Evolutionary conservation across 2,329 filamentous ascomycete genomes (phyloP), one percentile per base, ranked within the genome.

Genomic region (Beauveria pseudobassiana): DNA sequence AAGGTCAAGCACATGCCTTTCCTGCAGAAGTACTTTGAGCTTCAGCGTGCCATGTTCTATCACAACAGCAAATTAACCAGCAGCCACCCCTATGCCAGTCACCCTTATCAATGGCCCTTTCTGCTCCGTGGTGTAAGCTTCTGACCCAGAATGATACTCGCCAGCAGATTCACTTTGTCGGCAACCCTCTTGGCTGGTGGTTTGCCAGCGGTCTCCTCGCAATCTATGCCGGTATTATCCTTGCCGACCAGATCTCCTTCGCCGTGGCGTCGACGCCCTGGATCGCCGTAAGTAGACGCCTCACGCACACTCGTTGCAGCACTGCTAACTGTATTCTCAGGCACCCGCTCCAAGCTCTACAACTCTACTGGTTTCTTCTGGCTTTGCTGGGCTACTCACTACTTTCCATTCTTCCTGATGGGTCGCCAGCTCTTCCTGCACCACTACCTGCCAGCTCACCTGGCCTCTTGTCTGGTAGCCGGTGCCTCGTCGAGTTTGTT

Each of bases 281-380:
- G 95, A 98, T 76, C 87, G 88, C 73, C 91, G 93, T 95, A 83
- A 87, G 92, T 88, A 49, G 34, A 59, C n/a, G 4, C 3, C 3
- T 10, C 24, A 18, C 20, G 7, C 12, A 26, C 22, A 14, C 28
- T 20, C 5, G 16, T 48, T 20, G n/a, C 30, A 46, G n/a, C 18
- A 43, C 0, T 8, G n/a, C 30, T 53, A 51, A 34, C 46, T 59
- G n/a, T 49, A 64, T 7, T 53, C 63, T 54, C 71, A 89, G 92
- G 92, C 67, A 92, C 95, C 34, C 93, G 95, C 66, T 93, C 90
- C 26, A 92, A 93, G 65, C 83, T 99, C 55, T 99, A 99, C 79
- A 98, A 98, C 82, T 97, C 92, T 60, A 98, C 95, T 0, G 95
- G 95, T 26, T 99, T 99, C 84, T 96, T 99, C 81, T 98, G 97